These are phyloP conservation scores for Pseudopithomyces maydicus DNA, from an alignment of 2,329 filamentous ascomycete species.

Conservation along the genomic window DNA sequence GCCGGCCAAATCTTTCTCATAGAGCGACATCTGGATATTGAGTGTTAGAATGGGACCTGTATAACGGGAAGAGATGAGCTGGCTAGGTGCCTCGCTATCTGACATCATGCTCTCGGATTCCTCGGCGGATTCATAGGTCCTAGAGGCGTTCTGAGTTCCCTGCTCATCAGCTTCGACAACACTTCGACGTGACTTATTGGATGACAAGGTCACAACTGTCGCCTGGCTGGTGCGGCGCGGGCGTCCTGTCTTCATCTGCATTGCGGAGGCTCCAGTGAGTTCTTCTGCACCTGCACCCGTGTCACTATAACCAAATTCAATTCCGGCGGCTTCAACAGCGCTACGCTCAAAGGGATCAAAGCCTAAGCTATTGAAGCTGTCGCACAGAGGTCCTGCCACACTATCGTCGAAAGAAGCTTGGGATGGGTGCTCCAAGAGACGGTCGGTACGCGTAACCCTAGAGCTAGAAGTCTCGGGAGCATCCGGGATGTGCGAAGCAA, in stretches of 20 bases:
- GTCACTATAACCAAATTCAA: slow-evolving; percentile 39
- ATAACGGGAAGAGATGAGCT: slow-evolving; percentile 24
- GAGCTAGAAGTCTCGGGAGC: slow-evolving; percentile 5
- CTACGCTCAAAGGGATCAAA: slow-evolving; percentile 21
- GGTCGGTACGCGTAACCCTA: slow-evolving; percentile 20
- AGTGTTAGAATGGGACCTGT: slow-evolving; percentile 53
- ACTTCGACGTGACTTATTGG: slow-evolving; percentile 49
- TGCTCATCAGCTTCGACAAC: slow-evolving; percentile 47
- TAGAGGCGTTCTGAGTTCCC: slow-evolving; percentile 55
- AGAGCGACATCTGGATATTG: slow-evolving; percentile 72
- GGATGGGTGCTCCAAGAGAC: slow-evolving; percentile 29
- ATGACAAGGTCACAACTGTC: slow-evolving; percentile 48
- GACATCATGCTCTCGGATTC: slow-evolving; percentile 38
- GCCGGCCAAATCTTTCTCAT: slow-evolving; percentile 65
- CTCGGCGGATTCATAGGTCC: slow-evolving; percentile 28
- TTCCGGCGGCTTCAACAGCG: slow-evolving; percentile 21
- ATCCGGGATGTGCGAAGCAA: slow-evolving; percentile 24
- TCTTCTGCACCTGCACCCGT: slow-evolving; percentile 16
- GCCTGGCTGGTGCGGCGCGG: slow-evolving; percentile 37
- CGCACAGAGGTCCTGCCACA: slow-evolving; percentile 16
- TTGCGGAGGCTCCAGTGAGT: slow-evolving; percentile 14
- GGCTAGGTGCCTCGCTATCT: slow-evolving; percentile 41
- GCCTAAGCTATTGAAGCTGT: slow-evolving; percentile 19
- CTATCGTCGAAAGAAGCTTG: slow-evolving; percentile 16
- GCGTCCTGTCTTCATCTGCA: slow-evolving; percentile 33